Evolutionary conservation across 2,329 filamentous ascomycete genomes (phyloP).

Genomic region (Tothia fuscella): DNA sequence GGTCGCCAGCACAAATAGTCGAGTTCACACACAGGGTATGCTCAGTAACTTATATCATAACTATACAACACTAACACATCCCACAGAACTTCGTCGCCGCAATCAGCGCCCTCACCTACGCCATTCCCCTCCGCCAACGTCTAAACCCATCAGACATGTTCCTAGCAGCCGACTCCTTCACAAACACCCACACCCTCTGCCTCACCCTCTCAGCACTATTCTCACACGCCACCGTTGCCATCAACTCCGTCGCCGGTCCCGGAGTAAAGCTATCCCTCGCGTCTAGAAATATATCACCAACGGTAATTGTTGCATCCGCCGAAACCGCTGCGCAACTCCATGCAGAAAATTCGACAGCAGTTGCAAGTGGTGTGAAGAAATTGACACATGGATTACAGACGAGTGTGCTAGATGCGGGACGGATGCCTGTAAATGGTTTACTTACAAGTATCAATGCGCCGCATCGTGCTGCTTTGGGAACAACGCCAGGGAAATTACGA

Average conservation of each 20-base stretch:
- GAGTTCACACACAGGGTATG: constrained; percentile 61
- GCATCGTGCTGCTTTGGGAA: constrained; percentile 41
- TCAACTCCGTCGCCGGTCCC: constrained; percentile 76
- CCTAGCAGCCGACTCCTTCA: constrained; percentile 70
- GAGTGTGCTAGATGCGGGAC: constrained; percentile 57
- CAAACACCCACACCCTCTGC: constrained; percentile 65
- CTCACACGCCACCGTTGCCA: constrained; percentile 70
- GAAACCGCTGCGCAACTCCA: constrained; percentile 60
- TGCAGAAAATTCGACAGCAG: constrained; percentile 40
- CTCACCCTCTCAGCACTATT: constrained; percentile 74
- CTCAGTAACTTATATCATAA: constrained; percentile 5
- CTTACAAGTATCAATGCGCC: constrained; percentile 51
- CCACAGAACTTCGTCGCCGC: constrained; percentile 79
- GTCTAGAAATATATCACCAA: constrained; percentile 64
- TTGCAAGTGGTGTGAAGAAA: constrained; percentile 52
- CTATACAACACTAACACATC: constrained; percentile 10
- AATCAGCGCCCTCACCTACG: constrained; percentile 63
- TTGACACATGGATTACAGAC: constrained; percentile 61
- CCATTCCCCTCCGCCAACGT: constrained; percentile 63
- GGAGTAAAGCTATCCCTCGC: constrained; percentile 61
- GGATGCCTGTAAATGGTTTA: constrained; percentile 56
- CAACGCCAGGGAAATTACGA: constrained; percentile 60
- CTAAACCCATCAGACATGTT: constrained; percentile 67
- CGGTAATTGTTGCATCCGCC: constrained; percentile 68
- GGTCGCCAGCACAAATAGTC: constrained; percentile 54